Base-by-base conservation (phyloP, 78 protist species). In the Bigelowiella natans region DNA sequence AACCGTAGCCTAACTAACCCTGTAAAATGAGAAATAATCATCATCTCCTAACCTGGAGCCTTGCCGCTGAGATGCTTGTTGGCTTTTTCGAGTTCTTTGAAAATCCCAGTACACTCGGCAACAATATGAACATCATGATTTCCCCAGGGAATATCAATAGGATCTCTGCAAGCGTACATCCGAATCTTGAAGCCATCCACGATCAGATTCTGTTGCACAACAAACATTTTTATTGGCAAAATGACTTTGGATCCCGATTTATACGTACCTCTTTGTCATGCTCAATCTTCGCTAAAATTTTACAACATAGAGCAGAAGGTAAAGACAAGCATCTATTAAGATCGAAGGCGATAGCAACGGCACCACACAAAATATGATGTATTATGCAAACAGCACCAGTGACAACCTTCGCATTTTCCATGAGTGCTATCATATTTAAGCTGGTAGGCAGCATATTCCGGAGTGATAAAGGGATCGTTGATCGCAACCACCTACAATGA, bases 31-130 rank as follows among this genome's bases (percentile, higher is more conserved):
- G n/a, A n/a, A n/a, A n/a, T n/a, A n/a, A n/a, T n/a, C n/a, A n/a
- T n/a, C n/a, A n/a, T n/a, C n/a, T n/a, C n/a, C n/a, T n/a, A n/a
- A n/a, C n/a, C n/a, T n/a, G n/a, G n/a, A n/a, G n/a, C n/a, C n/a
- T n/a, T n/a, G n/a, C n/a, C n/a, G n/a, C n/a, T n/a, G n/a, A n/a
- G 40, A 91, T 98, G 99, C 37, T 34, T 86, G 83, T 38, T 31
- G 37, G 98, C 98, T 89, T 90, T 93, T 38, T 93, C 99, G 2
- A 39, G 84, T 39, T 91, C 39, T 39, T 94, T 92, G 97, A 98
- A 99, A 39, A 98, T 94, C 88, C 99, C 99, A 34, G 99, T 97
- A 73, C 99, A 96, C 95, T 99, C 99, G 84, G 97, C 95, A 63
- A 98, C 97, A 93, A 88, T 82, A 30, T 51, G 34, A 51, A 18